A percentile compares a stretch with the other conserved stretches of the same genome.
Evolutionary conservation across 495 filamentous ascomycete genomes (phyloP).

Genomic region (Aspergillus olivimuriae): DNA sequence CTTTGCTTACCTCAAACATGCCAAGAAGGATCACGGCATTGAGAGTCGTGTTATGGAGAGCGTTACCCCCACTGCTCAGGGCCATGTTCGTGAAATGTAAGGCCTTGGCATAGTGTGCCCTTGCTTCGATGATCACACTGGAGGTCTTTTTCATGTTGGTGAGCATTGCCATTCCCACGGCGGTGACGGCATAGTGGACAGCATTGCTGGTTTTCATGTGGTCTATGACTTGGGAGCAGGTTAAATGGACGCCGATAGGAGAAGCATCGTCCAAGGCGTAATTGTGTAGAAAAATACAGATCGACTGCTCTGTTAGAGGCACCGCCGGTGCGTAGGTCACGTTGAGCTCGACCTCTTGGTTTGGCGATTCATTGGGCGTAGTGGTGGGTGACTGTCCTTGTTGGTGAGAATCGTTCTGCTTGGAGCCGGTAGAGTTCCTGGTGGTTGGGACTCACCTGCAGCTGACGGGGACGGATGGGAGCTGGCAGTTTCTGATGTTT

Average conservation of each 20-base stretch:
- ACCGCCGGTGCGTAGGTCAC: background rate
- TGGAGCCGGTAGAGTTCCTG: background rate
- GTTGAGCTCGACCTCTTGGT: background rate
- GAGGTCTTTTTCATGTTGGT: constrained; percentile 1
- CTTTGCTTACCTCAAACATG: constrained; percentile 6
- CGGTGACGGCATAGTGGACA: constrained; percentile 1
- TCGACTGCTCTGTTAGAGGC: background rate
- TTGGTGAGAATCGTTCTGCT: background rate
- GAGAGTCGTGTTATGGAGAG: background rate
- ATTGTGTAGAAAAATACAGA: constrained; percentile 5
- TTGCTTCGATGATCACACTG: background rate
- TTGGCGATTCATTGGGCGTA: background rate
- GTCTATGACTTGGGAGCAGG: background rate
- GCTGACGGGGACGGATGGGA: background rate
- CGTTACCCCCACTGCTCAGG: background rate
- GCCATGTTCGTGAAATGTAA: constrained; percentile 1
- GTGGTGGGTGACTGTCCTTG: background rate
- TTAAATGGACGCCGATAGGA: background rate
- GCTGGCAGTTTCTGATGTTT: background rate
- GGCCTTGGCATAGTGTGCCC: constrained; percentile 4
- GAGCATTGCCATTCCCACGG: constrained; percentile 4
- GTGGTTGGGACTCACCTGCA: no score
- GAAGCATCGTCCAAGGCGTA: constrained; percentile 1
- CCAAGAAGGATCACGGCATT: constrained; percentile 4
- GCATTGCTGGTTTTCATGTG: constrained; percentile 2